Conservation (phyloP, 257 asterid genomes). For the Capsicum chinense region DNA sequence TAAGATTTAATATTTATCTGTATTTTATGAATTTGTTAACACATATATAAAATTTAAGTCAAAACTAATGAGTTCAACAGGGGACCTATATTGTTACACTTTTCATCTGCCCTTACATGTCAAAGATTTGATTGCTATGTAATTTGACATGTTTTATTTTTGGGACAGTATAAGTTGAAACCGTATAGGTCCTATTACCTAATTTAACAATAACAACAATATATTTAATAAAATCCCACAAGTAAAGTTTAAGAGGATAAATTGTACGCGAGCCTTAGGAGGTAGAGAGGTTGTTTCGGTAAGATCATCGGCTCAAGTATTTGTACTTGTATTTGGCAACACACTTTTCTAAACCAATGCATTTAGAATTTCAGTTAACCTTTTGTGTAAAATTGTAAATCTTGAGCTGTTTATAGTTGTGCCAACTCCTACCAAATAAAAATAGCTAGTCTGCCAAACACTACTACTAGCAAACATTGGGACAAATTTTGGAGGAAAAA, state of each 20-base stretch:
- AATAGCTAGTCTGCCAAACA: background rate
- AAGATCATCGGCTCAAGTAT: too few relatives aligned
- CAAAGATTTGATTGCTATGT: background rate
- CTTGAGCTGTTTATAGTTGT: background rate
- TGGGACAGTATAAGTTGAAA: background rate
- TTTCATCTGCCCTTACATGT: too few relatives aligned
- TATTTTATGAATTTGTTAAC: too few relatives aligned
- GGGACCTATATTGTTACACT: too few relatives aligned
- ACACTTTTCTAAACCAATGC: background rate
- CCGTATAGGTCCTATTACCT: background rate
- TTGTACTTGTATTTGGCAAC: background rate
- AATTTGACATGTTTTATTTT: background rate
- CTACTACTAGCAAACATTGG: background rate
- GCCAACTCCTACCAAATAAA: conserved; percentile 15
- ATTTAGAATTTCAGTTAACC: background rate
- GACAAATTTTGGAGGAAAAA: too few relatives aligned
- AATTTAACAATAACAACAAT: background rate
- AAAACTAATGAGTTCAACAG: too few relatives aligned
- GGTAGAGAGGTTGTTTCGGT: too few relatives aligned
- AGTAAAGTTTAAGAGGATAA: too few relatives aligned
- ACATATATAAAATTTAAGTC: too few relatives aligned
- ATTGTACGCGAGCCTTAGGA: too few relatives aligned
- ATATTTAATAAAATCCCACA: too few relatives aligned
- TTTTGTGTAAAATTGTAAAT: background rate
- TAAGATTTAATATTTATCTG: too few relatives aligned